phyloP scores from a whole-genome alignment of 2,329 filamentous ascomycete genomes.

The Monosporascus sp. region DNA sequence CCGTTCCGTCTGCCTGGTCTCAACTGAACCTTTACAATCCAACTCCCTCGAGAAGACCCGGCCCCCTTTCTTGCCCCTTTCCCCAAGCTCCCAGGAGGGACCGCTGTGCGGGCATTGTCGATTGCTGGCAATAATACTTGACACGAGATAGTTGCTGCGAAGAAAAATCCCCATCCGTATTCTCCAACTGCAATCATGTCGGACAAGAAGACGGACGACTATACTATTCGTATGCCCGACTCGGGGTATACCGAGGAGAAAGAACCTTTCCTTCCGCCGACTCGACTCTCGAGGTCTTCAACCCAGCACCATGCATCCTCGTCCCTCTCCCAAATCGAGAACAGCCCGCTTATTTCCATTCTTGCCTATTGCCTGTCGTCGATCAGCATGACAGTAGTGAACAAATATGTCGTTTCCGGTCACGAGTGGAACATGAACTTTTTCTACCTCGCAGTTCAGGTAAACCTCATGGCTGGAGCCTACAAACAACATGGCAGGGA shows the following conservation, averaged over 20 bases:
- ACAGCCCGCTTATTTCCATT: slow-evolving; percentile 76
- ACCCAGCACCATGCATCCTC: slow-evolving; percentile 28
- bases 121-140: too few species aligned
- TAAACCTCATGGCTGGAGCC: slow-evolving; percentile 40
- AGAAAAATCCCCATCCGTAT: not conserved
- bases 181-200: slow-evolving; percentile 52
- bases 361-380: slow-evolving; percentile 88
- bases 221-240: slow-evolving; percentile 64
- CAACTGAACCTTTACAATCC: not conserved
- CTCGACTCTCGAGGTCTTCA: slow-evolving; percentile 32
- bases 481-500: not conserved
- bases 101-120: not conserved
- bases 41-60: not conserved
- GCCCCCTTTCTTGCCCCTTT: not conserved
- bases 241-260: slow-evolving; percentile 49
- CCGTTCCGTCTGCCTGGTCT: too few species aligned
- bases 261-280: slow-evolving; percentile 39
- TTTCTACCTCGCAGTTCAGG: slow-evolving; percentile 88
- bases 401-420: slow-evolving; percentile 96
- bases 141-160: too few species aligned
- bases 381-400: slow-evolving; percentile 99
- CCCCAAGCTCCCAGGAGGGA: not conserved
- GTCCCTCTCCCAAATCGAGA: slow-evolving; percentile 50
- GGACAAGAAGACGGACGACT: slow-evolving; percentile 87
- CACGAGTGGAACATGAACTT: slow-evolving; percentile 93